phyloP scores from a whole-genome alignment of 2,329 filamentous ascomycete species.

The Metarhizium robertsii region DNA sequence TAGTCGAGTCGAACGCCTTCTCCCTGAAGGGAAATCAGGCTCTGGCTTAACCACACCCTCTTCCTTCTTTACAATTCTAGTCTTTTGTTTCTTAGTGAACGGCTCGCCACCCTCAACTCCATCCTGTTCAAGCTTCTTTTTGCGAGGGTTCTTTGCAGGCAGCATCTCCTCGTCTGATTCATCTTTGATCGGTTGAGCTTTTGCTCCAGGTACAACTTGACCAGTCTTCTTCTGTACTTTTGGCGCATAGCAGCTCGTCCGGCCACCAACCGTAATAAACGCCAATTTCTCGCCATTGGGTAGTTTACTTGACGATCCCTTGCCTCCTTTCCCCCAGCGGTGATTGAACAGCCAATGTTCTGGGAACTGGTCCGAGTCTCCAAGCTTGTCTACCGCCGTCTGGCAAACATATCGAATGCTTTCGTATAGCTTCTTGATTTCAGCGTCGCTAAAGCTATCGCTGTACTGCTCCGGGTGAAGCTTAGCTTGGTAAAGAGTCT shows the following conservation, averaged over 20 bases:
- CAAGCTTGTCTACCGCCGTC: constrained; percentile 67
- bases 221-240: constrained; percentile 73
- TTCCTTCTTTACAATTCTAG: constrained; percentile 11
- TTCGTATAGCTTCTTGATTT: constrained; percentile 63
- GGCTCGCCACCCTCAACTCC: constrained; percentile 13
- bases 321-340: constrained; percentile 85
- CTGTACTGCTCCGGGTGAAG: constrained; percentile 92
- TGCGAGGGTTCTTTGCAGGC: constrained; percentile 15
- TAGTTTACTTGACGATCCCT: constrained; percentile 54
- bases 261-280: constrained; percentile 80
- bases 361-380: constrained; percentile 77
- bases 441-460: constrained; percentile 63
- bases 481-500: constrained; percentile 80
- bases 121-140: constrained; percentile 16
- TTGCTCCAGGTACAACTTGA: constrained; percentile 28
- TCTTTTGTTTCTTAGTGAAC: constrained; percentile 18
- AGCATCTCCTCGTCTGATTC: constrained; percentile 11
- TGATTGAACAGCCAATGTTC: constrained; percentile 81
- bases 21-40: constrained; percentile 5
- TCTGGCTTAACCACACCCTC: constrained; percentile 11
- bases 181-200: constrained; percentile 30
- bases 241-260: constrained; percentile 85
- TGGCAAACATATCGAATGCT: constrained; percentile 72
- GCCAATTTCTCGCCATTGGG: constrained; percentile 80
- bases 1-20: constrained; percentile 10